Conservation (phyloP, 768 basidiomycete genomes). For the Pilatotrama ljubarskyi region DNA sequence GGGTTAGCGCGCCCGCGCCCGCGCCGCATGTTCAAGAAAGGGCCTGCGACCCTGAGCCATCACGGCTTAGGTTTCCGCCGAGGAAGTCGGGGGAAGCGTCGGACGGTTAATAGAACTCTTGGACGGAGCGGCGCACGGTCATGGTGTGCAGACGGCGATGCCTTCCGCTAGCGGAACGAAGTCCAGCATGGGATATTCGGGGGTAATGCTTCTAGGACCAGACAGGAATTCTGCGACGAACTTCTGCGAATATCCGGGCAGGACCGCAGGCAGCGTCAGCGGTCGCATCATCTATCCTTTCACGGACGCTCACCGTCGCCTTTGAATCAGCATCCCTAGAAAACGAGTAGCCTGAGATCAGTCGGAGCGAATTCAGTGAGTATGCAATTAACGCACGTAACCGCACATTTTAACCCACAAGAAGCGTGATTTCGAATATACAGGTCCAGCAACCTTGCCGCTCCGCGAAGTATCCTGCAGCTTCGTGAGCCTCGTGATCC, state of each 20-base stretch:
- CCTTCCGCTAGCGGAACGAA: neutral
- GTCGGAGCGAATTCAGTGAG: neutral
- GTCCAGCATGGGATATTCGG: neutral
- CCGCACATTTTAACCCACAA: neutral
- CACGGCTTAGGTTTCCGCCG: slow-evolving; percentile 8
- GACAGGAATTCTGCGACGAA: too few relatives aligned
- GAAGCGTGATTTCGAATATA: neutral
- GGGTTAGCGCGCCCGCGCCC: slow-evolving; percentile 5
- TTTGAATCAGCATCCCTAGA: neutral
- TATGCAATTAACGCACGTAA: neutral
- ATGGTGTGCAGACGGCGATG: neutral
- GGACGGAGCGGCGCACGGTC: neutral
- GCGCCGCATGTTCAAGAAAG: slow-evolving; percentile 5
- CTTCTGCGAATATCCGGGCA: neutral
- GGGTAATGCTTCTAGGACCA: neutral
- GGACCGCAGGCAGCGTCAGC: neutral
- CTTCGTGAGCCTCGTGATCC: too few relatives aligned
- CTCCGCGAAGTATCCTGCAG: neutral
- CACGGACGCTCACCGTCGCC: neutral
- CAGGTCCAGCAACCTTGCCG: neutral
- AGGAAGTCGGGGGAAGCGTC: slow-evolving; percentile 13
- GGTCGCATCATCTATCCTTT: neutral
- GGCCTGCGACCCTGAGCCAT: slow-evolving; percentile 9
- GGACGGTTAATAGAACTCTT: neutral
- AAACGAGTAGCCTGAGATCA: neutral